Conservation (phyloP, 2,329 filamentous ascomycete genomes). For the Calonectria hawksworthii region DNA sequence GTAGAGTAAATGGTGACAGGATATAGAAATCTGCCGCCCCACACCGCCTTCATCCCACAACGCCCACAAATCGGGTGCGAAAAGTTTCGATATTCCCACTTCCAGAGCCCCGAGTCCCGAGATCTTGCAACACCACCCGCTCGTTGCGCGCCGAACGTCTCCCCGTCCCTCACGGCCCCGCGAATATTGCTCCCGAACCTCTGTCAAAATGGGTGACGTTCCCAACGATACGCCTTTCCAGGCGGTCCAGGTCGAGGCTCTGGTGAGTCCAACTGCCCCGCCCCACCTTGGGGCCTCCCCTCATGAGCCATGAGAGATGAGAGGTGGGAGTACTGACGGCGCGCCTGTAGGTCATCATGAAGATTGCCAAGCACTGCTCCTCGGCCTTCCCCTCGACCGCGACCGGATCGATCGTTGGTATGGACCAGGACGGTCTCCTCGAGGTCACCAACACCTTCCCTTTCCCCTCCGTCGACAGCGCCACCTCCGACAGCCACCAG, state of each 20-base stretch:
- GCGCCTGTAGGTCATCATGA: conserved; percentile 84
- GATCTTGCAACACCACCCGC: conserved; percentile 47
- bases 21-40: conserved; percentile 50
- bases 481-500: conserved; percentile 79
- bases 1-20: conserved; percentile 3
- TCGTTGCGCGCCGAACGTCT: conserved; percentile 45
- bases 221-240: conserved; percentile 80
- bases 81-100: conserved; percentile 60
- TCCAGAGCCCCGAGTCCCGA: conserved; percentile 45
- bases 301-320: conserved; percentile 41
- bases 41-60: conserved; percentile 59
- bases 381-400: conserved; percentile 89
- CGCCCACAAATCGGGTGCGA: conserved; percentile 60
- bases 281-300: conserved; percentile 52
- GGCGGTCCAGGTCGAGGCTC: conserved; percentile 93
- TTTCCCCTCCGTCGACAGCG: conserved; percentile 86
- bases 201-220: conserved; percentile 69
- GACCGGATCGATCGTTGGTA: conserved; percentile 91
- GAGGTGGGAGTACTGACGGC: conserved; percentile 36
- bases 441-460: conserved; percentile 96
- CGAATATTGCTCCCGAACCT: conserved; percentile 41
- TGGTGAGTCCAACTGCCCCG: conserved; percentile 74
- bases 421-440: conserved; percentile 86
- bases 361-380: conserved; percentile 96
- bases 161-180: conserved; percentile 39